Base-by-base conservation (phyloP, 2,329 filamentous ascomycete genomes). In the Ophiocordyceps australis region DNA sequence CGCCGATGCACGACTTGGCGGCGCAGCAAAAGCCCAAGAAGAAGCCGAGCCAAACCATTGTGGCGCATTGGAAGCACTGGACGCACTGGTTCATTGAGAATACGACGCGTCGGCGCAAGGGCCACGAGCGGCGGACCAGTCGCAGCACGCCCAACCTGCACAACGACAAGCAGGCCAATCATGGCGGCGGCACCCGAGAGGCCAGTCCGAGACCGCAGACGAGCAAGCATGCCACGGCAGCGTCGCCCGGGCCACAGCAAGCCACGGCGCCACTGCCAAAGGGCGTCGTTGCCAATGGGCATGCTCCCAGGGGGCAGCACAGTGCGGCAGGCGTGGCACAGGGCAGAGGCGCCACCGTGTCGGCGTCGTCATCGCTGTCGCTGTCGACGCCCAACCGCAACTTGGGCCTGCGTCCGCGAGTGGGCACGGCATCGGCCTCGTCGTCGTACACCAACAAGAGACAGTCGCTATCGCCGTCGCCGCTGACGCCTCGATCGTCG, bases 401-500 rank as follows among this genome's bases (percentile, higher is more conserved):
- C n/a, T n/a, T n/a, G n/a, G n/a, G n/a, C n/a, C 28, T 23, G 25
- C 35, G 53, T 28, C 33, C 41, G 22, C n/a, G n/a, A n/a, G n/a
- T n/a, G n/a, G n/a, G n/a, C n/a, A n/a, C n/a, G n/a, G n/a, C n/a
- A n/a, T 32, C 40, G 27, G 37, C 51, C 17, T 38, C 46, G 14
- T 42, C 49, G 17, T 38, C 49, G 5, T 42, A 51, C 26, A 35
- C 50, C n/a, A 68, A 72, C 41, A 75, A 75, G 40, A 68, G 82
- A 11, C 77, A 82, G 32, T 93, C 83, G 0, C 54, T 91, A 8
- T 92, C 82, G 0, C 89, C 89, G 0, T 76, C 74, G 3, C 86
- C 89, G 0, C 50, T 94, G 21, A 95, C 89, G 1, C 86, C 89
- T 4, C 76, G 83, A 20, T 83, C 81, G 5, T 80, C 79, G 1